phyloP scores from a whole-genome alignment of 345 rosid genomes.

The Citrus glauca region DNA sequence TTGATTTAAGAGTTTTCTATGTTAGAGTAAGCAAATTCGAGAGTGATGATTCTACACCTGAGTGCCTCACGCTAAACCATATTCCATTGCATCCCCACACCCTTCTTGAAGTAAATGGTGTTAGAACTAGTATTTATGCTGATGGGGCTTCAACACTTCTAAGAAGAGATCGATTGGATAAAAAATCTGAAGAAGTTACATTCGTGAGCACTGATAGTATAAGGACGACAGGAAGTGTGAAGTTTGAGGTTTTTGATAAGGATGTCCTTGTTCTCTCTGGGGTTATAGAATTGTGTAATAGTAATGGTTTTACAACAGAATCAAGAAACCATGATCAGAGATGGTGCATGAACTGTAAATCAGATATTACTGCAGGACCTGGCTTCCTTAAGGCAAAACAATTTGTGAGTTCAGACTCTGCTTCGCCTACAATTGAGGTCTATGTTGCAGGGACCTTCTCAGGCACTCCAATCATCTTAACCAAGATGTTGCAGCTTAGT shows the following conservation, averaged over 20 bases:
- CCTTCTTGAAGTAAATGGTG: slow-evolving; percentile 74
- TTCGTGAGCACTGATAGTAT: slow-evolving; percentile 78
- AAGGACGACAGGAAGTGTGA: slow-evolving; percentile 62
- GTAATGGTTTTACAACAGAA: slow-evolving; percentile 44
- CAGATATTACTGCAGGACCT: slow-evolving; percentile 37
- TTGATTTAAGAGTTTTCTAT: slow-evolving; percentile 86
- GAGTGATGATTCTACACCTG: slow-evolving; percentile 64
- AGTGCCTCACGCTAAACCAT: slow-evolving; percentile 60
- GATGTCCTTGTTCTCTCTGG: slow-evolving; percentile 66
- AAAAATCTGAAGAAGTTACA: slow-evolving; percentile 70
- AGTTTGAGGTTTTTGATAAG: slow-evolving; percentile 67
- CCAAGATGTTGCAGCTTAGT: slow-evolving; percentile 66
- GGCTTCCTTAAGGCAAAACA: slow-evolving; percentile 59
- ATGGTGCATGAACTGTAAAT: slow-evolving; percentile 79
- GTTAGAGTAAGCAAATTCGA: slow-evolving; percentile 61
- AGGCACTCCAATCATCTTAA: slow-evolving; percentile 72
- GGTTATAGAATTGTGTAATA: slow-evolving; percentile 44
- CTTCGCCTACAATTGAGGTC: slow-evolving; percentile 65
- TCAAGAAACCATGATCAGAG: slow-evolving; percentile 27
- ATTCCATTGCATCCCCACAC: slow-evolving; percentile 68
- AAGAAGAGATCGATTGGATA: slow-evolving; percentile 79
- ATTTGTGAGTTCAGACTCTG: slow-evolving; percentile 36
- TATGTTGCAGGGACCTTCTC: slow-evolving; percentile 80
- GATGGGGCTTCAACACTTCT: slow-evolving; percentile 61
- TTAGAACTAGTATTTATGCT: slow-evolving; percentile 45